A percentile compares a stretch with the other conserved stretches of the same genome.
phyloP scores from a whole-genome alignment of 2,329 filamentous ascomycete species.

The Aspergillus puulaauensis region DNA sequence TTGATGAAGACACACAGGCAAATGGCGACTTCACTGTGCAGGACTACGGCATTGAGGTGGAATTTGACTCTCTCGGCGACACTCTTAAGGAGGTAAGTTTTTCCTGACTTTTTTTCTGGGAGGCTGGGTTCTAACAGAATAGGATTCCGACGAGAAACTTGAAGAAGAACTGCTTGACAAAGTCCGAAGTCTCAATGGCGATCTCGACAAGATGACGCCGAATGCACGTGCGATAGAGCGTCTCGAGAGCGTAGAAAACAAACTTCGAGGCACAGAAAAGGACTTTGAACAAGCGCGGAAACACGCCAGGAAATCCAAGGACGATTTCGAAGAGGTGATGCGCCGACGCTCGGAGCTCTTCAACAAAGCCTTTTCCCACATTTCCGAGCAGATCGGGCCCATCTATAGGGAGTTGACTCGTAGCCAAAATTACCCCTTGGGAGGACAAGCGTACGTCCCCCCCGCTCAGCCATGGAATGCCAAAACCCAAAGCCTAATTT shows the following conservation, averaged over 20 bases:
- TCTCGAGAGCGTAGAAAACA: constrained; percentile 78
- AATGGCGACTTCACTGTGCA: constrained; percentile 62
- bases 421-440: constrained; percentile 87
- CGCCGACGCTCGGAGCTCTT: constrained; percentile 84
- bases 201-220: constrained; percentile 91
- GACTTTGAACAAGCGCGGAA: constrained; percentile 85
- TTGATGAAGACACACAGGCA: constrained; percentile 67
- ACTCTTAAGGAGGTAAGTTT: constrained; percentile 72
- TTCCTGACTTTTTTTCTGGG: too few relatives aligned
- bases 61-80: constrained; percentile 79
- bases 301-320: constrained; percentile 70
- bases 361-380: constrained; percentile 92
- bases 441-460: constrained; percentile 63
- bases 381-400: constrained; percentile 87
- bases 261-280: constrained; percentile 79
- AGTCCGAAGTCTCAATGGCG: constrained; percentile 69
- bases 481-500: not conserved
- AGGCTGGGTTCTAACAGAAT: constrained; percentile 11
- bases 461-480: not conserved
- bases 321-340: constrained; percentile 81
- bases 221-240: constrained; percentile 96
- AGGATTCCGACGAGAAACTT: constrained; percentile 68
- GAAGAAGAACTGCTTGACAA: constrained; percentile 77
- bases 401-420: constrained; percentile 96
- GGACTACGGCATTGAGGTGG: constrained; percentile 87